Percentiles rank a stretch among this genome's conserved stretches.
These are phyloP conservation scores for Sphaerulina musiva DNA, from an alignment of 2,329 filamentous ascomycete species.

Conservation along the genomic window DNA sequence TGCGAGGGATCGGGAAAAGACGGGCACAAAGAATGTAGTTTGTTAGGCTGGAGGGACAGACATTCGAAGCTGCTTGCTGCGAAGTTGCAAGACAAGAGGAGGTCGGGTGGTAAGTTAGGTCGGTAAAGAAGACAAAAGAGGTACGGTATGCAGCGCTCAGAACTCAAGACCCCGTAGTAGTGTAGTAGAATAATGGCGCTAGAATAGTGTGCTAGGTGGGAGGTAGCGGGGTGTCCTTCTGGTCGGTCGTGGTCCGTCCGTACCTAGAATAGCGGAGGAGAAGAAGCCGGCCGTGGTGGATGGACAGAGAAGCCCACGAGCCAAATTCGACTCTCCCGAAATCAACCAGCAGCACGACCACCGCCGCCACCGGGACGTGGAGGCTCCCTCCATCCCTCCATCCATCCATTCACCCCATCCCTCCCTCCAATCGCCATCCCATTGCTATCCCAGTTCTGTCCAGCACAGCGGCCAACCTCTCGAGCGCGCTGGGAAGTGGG, in stretches of 20 bases:
- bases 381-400: background rate
- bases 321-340: background rate
- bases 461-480: conserved; percentile 6
- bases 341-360: background rate
- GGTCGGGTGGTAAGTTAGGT: too few species aligned
- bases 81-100: background rate
- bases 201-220: background rate
- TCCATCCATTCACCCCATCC: too few species aligned
- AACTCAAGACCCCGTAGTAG: background rate
- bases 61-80: conserved; percentile 3
- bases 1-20: background rate
- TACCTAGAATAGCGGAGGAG: too few species aligned
- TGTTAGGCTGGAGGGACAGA: conserved; percentile 3
- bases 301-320: background rate
- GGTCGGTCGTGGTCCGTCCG: background rate
- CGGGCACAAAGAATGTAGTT: background rate
- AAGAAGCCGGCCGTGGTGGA: too few species aligned
- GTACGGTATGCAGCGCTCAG: background rate
- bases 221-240: background rate
- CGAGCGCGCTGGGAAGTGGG: background rate
- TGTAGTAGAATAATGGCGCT: background rate
- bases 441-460: background rate
- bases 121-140: too few species aligned
- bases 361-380: background rate
- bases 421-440: too few species aligned